phyloP scores from a whole-genome alignment of 192 early-diverging fungal genomes.

The Polychytrium aggregatum region DNA sequence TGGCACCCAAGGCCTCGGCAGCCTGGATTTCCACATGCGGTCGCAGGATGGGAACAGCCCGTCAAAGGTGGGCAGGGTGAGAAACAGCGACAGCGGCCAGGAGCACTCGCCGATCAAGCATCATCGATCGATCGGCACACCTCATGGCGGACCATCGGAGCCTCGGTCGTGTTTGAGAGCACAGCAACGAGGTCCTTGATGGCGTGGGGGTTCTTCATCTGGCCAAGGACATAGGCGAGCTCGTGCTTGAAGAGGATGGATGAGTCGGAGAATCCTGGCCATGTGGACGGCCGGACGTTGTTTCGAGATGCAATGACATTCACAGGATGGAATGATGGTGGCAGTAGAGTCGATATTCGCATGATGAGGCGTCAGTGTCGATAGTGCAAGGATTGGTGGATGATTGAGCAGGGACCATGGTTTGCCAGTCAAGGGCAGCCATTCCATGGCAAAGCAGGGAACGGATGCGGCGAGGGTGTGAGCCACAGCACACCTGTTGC shows the following conservation, averaged over 20 bases:
- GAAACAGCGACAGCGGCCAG: no score
- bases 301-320: neutral
- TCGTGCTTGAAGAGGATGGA: slow-evolving; percentile 92
- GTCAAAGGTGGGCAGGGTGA: no score
- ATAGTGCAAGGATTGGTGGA: no score
- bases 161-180: slow-evolving; percentile 54
- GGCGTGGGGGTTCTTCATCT: slow-evolving; percentile 78
- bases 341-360: no score
- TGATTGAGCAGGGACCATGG: no score
- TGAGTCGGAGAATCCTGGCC: slow-evolving; percentile 57
- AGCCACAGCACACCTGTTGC: no score
- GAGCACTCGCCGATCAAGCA: no score
- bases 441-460: neutral
- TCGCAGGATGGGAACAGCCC: no score
- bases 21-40: no score
- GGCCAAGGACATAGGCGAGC: slow-evolving; percentile 90
- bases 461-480: neutral
- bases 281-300: neutral
- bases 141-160: slow-evolving; percentile 96
- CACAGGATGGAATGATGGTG: neutral
- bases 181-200: slow-evolving; percentile 56
- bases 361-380: no score
- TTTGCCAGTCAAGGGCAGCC: neutral
- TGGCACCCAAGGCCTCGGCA: slow-evolving; percentile 91
- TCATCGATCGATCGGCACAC: slow-evolving; percentile 10